Base-by-base conservation (phyloP, 495 filamentous ascomycete species). In the Tuber umbilicatum region DNA sequence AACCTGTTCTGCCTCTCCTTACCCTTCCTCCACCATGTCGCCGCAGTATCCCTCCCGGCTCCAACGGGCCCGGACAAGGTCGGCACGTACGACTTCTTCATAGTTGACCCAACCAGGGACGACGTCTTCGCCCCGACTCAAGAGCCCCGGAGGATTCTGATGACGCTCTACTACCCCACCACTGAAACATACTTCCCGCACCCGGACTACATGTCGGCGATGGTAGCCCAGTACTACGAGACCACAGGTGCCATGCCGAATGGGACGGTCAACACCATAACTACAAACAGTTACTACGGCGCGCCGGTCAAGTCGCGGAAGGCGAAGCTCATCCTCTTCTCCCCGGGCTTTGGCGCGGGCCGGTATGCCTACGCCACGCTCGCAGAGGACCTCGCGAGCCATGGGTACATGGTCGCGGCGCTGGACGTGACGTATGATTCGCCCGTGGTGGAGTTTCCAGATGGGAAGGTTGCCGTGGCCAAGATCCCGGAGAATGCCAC, bases 371-470 rank as follows among this genome's bases (percentile, higher is more conserved):
- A 89, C 78, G 85, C 79, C 17, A 82, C 80, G 41, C 74, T 84
- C 27, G 78, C 82, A n/a, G 79, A 84, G 71, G 82, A 83, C 43
- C 81, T 88, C 27, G 86, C 87, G 9, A 86, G 85, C 73, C 73
- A 81, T 27, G 87, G 87, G 60, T 87, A 84, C 79, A 82, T 83
- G 47, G 85, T 89, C 23, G 78, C 86, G 1, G 80, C 84, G 12
- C 75, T 89, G 35, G 88, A 89, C 73, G 84, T 86, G 71, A 81
- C 87, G 1, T 87, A 87, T 76, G 87, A 88, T 70, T 79, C 83
- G 12, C 41, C 73, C 27, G 77, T 87, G 40, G 84, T 89, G 39
- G 85, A 86, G 64, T 89, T 84, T 74, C 86, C 86, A 1, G 86
- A 88, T 72, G 86, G 85, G 37, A 73, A 70, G 0, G 35, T 77